A percentile compares a stretch with the other conserved stretches of the same genome.
These are phyloP conservation scores for Mycena epipterygia DNA, from an alignment of 768 basidiomycete species.

Conservation along the genomic window DNA sequence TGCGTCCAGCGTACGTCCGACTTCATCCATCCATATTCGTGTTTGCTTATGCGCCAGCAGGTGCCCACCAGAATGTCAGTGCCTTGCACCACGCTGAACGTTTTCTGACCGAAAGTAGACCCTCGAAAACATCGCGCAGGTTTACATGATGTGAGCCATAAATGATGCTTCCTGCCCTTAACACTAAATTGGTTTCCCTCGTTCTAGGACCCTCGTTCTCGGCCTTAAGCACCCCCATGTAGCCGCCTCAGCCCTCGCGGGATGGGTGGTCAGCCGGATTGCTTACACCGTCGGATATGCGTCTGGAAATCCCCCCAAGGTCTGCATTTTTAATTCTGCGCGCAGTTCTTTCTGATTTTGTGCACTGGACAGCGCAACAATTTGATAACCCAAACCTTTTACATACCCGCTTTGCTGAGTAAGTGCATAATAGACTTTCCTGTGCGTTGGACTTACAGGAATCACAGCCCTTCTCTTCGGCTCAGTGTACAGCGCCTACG, in stretches of 20 bases:
- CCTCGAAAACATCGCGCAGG: constrained; percentile 21
- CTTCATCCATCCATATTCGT: constrained; percentile 27
- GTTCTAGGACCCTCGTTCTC: constrained; percentile 54
- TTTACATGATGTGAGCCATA: constrained; percentile 25
- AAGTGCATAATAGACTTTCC: neutral
- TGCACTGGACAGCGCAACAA: constrained; percentile 19
- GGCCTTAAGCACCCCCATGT: constrained; percentile 55
- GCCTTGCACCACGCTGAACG: neutral
- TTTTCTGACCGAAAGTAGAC: constrained; percentile 21
- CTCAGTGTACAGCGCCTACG: constrained; percentile 21
- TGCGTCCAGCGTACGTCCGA: constrained; percentile 46
- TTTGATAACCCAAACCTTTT: neutral
- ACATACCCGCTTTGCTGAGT: constrained; percentile 15
- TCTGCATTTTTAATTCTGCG: constrained; percentile 39
- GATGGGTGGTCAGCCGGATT: constrained; percentile 56
- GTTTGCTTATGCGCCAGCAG: constrained; percentile 37
- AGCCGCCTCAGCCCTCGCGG: constrained; percentile 57
- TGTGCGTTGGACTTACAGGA: too few relatives aligned
- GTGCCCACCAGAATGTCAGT: constrained; percentile 16
- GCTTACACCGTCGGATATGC: constrained; percentile 63
- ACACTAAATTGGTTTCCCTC: neutral
- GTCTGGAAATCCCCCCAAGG: constrained; percentile 57
- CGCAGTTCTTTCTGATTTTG: neutral
- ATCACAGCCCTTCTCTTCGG: constrained; percentile 22
- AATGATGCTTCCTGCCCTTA: neutral